Evolutionary conservation across 2,329 filamentous ascomycete species (phyloP).

Genomic region (Pseudogymnoascus sp.): DNA sequence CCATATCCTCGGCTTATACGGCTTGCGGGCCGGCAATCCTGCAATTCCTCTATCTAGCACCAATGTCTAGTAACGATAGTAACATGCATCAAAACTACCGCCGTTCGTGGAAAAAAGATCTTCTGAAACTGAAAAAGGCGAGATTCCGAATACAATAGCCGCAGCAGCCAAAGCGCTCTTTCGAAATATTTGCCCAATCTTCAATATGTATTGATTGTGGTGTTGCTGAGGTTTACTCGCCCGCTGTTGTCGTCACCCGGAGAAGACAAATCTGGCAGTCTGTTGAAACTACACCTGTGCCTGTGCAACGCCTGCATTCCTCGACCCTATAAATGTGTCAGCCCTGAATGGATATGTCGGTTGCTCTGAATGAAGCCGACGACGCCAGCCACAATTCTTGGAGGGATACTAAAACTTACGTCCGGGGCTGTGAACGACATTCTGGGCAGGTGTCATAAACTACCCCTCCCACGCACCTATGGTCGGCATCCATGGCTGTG

Average conservation of each 20-base stretch:
- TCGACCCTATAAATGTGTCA: background rate
- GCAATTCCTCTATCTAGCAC: background rate
- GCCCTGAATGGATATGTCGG: background rate
- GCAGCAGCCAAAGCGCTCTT: too few relatives aligned
- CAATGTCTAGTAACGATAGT: conserved; percentile 1
- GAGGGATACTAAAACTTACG: background rate
- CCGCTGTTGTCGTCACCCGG: background rate
- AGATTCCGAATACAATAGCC: background rate
- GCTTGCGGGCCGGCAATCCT: background rate
- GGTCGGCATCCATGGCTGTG: background rate
- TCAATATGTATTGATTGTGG: background rate
- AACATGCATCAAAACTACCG: background rate
- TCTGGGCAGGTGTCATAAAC: background rate
- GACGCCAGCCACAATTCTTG: background rate
- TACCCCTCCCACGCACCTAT: background rate
- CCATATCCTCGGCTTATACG: background rate
- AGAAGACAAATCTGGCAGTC: background rate
- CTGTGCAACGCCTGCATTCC: background rate
- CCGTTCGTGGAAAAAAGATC: background rate
- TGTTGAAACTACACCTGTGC: background rate
- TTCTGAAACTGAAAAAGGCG: background rate
- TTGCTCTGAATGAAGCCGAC: background rate
- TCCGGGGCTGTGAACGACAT: background rate
- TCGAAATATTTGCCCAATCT: background rate
- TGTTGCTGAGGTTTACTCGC: background rate